Evolutionary conservation across 1,284 basidiomycete genomes (phyloP), one percentile per base, ranked within the genome.

Genomic region (Ganoderma sinense): DNA sequence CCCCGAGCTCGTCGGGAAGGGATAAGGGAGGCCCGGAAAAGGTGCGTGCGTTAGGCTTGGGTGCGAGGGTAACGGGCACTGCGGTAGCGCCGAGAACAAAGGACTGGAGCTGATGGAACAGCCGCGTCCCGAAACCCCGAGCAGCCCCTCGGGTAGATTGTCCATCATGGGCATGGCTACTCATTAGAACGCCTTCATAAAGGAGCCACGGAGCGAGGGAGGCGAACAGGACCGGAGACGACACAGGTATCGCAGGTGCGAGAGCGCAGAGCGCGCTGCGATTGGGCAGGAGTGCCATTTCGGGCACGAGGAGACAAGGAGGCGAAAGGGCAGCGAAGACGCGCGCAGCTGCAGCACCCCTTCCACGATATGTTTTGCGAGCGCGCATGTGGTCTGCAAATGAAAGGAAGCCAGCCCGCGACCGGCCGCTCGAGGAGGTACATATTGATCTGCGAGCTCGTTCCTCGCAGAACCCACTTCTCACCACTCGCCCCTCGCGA

Each of bases 251-350:
- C 61, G 31, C 13, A 58, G 43, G 18, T 33, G 31, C 58, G 23
- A 68, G 73, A 70, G 43, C 43, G 43, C 20, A 16, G 43, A 45
- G 43, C 43, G 59, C 64, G 43, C 43, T 61, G 66, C 69, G 66
- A 55, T 55, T 55, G 53, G 29, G 64, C 72, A 69, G 66, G 71
- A 66, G 62, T 61, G 65, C 77, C 74, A 66, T 69, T 71, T 75
- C 70, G 62, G 75, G 75, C 78, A 80, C 77, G 78, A 70, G 78
- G 75, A 74, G 71, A 70, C 75, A 76, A 71, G 78, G 77, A 76
- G 75, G 75, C 75, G 64, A 62, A 41, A 65, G 72, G 58, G 45
- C 63, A 67, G 64, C 59, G 59, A 67, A 71, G 73, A 74, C 70
- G 64, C 70, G 70, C 67, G 65, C 73, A 68, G 69, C 64, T 69